Base-by-base conservation (phyloP, 495 filamentous ascomycete species). In the Aspergillus funiculosus region DNA sequence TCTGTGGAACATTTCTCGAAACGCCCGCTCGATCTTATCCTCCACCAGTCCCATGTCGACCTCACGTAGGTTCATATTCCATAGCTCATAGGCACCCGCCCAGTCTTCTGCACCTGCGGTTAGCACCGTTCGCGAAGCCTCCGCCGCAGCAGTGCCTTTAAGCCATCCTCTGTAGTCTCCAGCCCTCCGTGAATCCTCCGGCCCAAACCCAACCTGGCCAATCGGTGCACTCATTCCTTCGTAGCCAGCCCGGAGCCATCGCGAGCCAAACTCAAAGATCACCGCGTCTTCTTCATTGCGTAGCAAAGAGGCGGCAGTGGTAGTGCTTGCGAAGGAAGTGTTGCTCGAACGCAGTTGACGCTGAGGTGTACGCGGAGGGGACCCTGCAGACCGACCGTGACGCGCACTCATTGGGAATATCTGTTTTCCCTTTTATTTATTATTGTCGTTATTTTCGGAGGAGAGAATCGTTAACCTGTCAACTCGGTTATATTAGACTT, bases 1-100 rank as follows among this genome's bases (percentile, higher is more conserved):
- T 74, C 87, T 89, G 48, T 82, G 86, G 58, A 87, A 89, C n/a
- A 85, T 85, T 47, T 89, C 83, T 43, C 91, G 78, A 54, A 96
- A 64, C 17, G 80, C 81, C 38, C 89, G 74, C 63, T 96, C 92
- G 21, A 97, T 75, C 64, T 88, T 91, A 63, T 97, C 91, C 42
- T 83, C 82, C 4, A 96, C 78, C 38, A 95, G 66, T 1, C 82
- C 86, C 17, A 94, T 53, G 59, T 96, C 85, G 2, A 86, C 51
- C 2, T 73, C 73, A 30, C 85, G 73, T 37, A 92, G 43, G 57
- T 96, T 87, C 48, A 78, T 73, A 25, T 74, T 74, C 85, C 90
- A 98, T 19, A 97, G 64, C 69, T 97, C 92, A 59, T 87, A 68
- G 17, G 81, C 75, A 13, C 73, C 66, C 10, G 78, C 77, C 89